These are phyloP conservation scores for Metarhizium rileyi DNA, from an alignment of 2,329 filamentous ascomycete genomes.

Conservation along the genomic window DNA sequence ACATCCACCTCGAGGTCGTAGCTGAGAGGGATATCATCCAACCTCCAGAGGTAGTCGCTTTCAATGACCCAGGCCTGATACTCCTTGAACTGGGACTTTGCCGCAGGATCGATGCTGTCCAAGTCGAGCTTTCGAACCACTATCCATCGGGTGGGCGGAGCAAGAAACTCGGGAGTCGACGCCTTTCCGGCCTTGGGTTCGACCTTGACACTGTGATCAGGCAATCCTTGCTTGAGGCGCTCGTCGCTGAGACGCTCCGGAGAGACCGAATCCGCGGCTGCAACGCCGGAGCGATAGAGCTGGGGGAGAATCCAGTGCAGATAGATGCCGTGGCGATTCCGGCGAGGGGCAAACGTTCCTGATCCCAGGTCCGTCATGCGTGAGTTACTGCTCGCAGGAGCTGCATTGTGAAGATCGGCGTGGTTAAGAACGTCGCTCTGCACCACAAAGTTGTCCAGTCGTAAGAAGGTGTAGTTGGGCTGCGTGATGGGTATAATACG, in stretches of 20 bases:
- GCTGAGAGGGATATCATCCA: constrained; percentile 20
- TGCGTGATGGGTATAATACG: constrained; percentile 32
- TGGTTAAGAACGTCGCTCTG: constrained; percentile 28
- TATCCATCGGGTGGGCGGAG: constrained; percentile 26
- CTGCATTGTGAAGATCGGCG: constrained; percentile 26
- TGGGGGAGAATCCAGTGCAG: constrained; percentile 32
- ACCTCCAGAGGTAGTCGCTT: constrained; percentile 21
- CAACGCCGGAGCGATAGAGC: constrained; percentile 22
- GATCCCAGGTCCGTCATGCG: constrained; percentile 26
- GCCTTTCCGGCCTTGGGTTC: neutral
- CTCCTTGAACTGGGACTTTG: neutral
- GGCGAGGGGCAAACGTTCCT: constrained; percentile 6
- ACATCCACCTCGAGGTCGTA: constrained; percentile 30
- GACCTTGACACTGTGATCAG: neutral
- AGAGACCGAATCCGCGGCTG: neutral
- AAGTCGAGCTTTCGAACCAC: constrained; percentile 22
- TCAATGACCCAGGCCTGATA: constrained; percentile 28
- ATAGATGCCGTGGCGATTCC: constrained; percentile 28
- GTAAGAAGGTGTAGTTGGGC: constrained; percentile 35
- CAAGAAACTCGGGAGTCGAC: constrained; percentile 9
- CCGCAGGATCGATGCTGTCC: constrained; percentile 8
- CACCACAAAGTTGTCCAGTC: constrained; percentile 24
- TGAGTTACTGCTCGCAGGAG: constrained; percentile 21
- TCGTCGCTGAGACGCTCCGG: neutral
- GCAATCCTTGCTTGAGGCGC: constrained; percentile 3